These are phyloP conservation scores for Porodaedalea pini DNA, from an alignment of 1,284 basidiomycete genomes.

Conservation along the genomic window DNA sequence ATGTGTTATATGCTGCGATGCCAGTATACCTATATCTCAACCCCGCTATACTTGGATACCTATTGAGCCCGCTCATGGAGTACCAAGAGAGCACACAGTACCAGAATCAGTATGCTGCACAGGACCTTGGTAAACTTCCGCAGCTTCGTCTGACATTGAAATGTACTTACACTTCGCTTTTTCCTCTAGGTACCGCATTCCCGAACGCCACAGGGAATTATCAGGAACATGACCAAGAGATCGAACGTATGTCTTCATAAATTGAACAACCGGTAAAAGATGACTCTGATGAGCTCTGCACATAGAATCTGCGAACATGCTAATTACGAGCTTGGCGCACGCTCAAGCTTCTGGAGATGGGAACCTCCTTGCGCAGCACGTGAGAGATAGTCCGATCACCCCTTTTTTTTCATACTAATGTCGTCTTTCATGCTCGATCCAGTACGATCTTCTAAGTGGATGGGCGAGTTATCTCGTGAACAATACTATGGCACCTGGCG, in stretches of 20 bases:
- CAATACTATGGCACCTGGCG: conserved; percentile 6
- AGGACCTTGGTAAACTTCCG: conserved; percentile 37
- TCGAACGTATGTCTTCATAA: conserved; percentile 27
- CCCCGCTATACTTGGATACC: conserved; percentile 35
- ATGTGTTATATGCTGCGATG: conserved; percentile 44
- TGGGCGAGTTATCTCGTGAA: conserved; percentile 17
- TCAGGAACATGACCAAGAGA: conserved; percentile 24
- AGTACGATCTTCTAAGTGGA: conserved; percentile 12
- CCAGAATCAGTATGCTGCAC: conserved; percentile 34
- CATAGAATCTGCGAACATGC: conserved; percentile 38
- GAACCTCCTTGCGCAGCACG: conserved; percentile 10
- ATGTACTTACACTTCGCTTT: conserved; percentile 4
- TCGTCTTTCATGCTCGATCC: not conserved
- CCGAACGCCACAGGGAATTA: conserved; percentile 29
- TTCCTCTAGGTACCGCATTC: conserved; percentile 18
- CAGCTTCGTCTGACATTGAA: not conserved
- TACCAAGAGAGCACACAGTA: conserved; percentile 34
- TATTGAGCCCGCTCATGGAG: conserved; percentile 44
- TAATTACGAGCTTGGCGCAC: conserved; percentile 39
- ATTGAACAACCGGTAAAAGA: not conserved
- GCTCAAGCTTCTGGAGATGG: conserved; percentile 32
- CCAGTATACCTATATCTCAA: conserved; percentile 48
- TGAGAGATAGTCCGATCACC: not conserved
- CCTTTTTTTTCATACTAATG: not conserved
- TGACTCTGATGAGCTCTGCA: not conserved